phyloP scores from a whole-genome alignment of 2,329 filamentous ascomycete species.

The Thelonectria olida region DNA sequence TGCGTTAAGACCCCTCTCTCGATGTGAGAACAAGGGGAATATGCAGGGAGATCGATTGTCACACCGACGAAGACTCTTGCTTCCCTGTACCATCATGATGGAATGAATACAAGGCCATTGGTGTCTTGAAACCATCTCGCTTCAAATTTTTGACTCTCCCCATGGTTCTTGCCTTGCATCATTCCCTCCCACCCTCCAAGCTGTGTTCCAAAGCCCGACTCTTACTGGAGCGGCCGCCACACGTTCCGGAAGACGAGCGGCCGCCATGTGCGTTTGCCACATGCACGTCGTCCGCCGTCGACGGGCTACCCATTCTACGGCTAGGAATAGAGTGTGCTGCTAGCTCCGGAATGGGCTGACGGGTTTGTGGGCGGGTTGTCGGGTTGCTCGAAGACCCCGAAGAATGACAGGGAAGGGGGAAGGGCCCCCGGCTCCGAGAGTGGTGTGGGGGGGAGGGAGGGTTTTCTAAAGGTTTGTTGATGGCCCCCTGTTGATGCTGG shows the following conservation, averaged over 20 bases:
- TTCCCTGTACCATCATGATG: neutral
- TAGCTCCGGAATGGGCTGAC: conserved; percentile 17
- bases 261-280: conserved; percentile 3
- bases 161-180: too few relatives aligned
- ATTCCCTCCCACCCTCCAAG: neutral
- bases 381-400: conserved; percentile 47
- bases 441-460: neutral
- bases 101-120: neutral
- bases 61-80: neutral
- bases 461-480: neutral
- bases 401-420: conserved; percentile 10
- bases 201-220: neutral
- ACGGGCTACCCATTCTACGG: too few relatives aligned
- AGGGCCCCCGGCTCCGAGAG: too few relatives aligned
- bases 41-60: neutral
- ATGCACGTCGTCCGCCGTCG: neutral
- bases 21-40: neutral
- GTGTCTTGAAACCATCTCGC: neutral
- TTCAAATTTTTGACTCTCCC: neutral
- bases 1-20: too few relatives aligned
- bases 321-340: conserved; percentile 4
- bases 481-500: too few relatives aligned
- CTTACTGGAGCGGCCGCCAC: neutral
- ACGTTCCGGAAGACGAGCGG: neutral
- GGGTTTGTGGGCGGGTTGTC: conserved; percentile 39